Conservation (phyloP, 768 basidiomycete genomes). For the Tylopilus felleus region DNA sequence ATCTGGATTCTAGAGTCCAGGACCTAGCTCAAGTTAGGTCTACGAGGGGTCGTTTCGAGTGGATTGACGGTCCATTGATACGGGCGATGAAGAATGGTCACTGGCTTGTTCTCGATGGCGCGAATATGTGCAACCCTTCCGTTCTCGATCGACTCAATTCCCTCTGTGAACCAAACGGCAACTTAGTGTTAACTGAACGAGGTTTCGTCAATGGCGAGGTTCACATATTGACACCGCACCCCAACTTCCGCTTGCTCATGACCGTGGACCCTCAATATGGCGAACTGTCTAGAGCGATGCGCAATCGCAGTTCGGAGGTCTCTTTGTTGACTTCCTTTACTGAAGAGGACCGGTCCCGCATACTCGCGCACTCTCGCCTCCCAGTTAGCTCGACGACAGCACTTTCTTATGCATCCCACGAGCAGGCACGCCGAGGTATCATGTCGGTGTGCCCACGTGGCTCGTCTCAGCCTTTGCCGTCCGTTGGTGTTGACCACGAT, state of each 20-base stretch:
- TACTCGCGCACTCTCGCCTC: constrained; percentile 50
- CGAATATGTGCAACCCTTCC: constrained; percentile 93
- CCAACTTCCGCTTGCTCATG: constrained; percentile 92
- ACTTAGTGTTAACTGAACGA: constrained; percentile 82
- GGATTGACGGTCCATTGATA: constrained; percentile 92
- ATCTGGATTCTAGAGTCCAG: constrained; percentile 21
- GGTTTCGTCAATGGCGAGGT: constrained; percentile 78
- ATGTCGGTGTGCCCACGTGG: not conserved
- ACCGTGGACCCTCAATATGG: constrained; percentile 86
- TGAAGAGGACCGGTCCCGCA: constrained; percentile 45
- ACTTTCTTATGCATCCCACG: constrained; percentile 16
- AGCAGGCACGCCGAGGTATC: constrained; percentile 28
- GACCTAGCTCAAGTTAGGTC: constrained; percentile 24
- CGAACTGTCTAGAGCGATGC: constrained; percentile 96
- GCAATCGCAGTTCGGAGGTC: constrained; percentile 93
- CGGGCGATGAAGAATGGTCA: constrained; percentile 80
- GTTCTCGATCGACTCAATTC: constrained; percentile 96
- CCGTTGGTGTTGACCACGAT: constrained; percentile 47
- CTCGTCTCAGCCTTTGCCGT: constrained; percentile 25
- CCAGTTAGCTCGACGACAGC: constrained; percentile 27
- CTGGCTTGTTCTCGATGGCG: constrained; percentile 89
- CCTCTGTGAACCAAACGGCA: constrained; percentile 85
- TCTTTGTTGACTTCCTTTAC: constrained; percentile 40
- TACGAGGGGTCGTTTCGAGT: constrained; percentile 68
- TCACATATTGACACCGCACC: constrained; percentile 76